Evolutionary conservation across 768 basidiomycete species (phyloP).

Genomic region (Glaciozyma martinii): DNA sequence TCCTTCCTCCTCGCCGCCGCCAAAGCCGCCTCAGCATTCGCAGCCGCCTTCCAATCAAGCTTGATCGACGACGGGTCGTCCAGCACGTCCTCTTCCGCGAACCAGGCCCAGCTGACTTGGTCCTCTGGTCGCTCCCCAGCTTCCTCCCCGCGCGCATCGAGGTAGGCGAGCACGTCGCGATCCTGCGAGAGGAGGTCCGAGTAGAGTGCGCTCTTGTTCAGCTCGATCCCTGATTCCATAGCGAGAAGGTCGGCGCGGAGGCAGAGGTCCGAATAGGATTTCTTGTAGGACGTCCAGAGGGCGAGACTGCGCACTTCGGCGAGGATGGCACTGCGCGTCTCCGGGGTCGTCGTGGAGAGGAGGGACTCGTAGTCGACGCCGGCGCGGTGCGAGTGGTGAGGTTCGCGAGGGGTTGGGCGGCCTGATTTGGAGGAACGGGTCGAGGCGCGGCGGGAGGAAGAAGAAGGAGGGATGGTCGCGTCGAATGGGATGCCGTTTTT

Average conservation of each 20-base stretch:
- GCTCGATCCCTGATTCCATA: not conserved
- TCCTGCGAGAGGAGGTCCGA: not conserved
- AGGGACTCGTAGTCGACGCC: not conserved
- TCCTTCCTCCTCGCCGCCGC: not conserved
- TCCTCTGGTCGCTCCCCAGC: not conserved
- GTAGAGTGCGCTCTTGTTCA: too few relatives aligned
- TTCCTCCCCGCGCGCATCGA: not conserved
- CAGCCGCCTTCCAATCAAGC: not conserved
- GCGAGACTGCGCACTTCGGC: constrained; percentile 9
- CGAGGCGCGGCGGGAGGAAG: constrained; percentile 11
- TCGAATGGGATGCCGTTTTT: constrained; percentile 8
- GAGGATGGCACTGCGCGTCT: not conserved
- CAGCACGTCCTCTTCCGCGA: not conserved
- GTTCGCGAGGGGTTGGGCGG: not conserved
- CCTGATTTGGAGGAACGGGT: constrained; percentile 5
- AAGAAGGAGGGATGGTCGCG: not conserved
- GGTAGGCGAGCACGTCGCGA: not conserved
- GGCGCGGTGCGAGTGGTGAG: not conserved
- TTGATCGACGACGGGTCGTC: not conserved
- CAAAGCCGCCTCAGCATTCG: not conserved
- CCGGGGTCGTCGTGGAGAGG: not conserved
- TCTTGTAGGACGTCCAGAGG: constrained; percentile 6
- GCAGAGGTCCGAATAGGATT: constrained; percentile 17
- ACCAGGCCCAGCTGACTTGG: not conserved
- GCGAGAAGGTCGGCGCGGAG: constrained; percentile 18